Percentiles rank a stretch among this genome's conserved stretches.
Conservation (phyloP, 306 rosid genomes). For the Cicer arietinum region DNA sequence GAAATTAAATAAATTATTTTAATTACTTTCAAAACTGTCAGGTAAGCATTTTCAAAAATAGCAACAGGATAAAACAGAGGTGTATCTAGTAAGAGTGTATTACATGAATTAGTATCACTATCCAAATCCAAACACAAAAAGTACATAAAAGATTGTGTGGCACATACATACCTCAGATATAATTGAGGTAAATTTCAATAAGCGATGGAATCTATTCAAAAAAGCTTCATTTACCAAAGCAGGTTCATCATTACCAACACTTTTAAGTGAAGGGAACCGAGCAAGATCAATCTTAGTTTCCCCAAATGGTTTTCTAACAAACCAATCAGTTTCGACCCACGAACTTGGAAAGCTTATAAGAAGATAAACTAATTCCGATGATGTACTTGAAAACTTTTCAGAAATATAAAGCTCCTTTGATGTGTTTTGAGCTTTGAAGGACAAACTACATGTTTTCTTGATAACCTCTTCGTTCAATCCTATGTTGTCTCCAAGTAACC, state of each 20-base stretch:
- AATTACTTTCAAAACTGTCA: no score
- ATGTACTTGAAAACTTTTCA: background rate
- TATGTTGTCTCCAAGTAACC: slow-evolving; percentile 45
- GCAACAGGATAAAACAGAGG: no score
- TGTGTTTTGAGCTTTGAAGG: slow-evolving; percentile 52
- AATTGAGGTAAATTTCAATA: slow-evolving; percentile 35
- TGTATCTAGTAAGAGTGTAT: no score
- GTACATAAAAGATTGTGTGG: background rate
- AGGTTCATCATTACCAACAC: slow-evolving; percentile 66
- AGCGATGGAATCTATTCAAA: slow-evolving; percentile 45
- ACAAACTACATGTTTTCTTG: slow-evolving; percentile 44
- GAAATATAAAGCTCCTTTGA: slow-evolving; percentile 34
- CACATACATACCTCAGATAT: slow-evolving; percentile 47
- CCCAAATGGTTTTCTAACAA: slow-evolving; percentile 51
- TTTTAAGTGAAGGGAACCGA: slow-evolving; percentile 63
- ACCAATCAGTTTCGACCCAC: slow-evolving; percentile 56
- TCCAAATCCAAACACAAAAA: background rate
- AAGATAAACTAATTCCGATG: slow-evolving; percentile 13
- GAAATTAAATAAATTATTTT: no score
- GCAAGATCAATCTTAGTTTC: slow-evolving; percentile 48
- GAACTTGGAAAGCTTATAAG: slow-evolving; percentile 63
- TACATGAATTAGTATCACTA: no score
- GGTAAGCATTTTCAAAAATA: no score
- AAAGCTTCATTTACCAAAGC: slow-evolving; percentile 64
- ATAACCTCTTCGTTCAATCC: slow-evolving; percentile 52